A percentile compares a stretch with the other conserved stretches of the same genome.
Evolutionary conservation across 2,329 filamentous ascomycete species (phyloP).

Genomic region (Calcarisporium arbuscula): DNA sequence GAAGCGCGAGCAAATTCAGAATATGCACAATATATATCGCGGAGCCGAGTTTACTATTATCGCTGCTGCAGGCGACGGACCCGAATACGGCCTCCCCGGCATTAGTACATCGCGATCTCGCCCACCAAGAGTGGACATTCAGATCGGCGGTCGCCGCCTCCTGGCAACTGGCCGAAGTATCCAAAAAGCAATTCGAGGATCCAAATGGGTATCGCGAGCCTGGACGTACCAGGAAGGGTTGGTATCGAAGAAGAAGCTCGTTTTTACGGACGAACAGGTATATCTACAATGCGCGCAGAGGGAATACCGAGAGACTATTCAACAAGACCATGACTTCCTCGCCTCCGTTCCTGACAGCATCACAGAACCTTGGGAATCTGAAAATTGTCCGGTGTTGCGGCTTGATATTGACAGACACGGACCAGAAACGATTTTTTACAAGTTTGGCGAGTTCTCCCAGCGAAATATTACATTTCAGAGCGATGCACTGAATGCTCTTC

Average conservation of each 20-base stretch:
- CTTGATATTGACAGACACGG: too few species aligned
- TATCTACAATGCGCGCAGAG: conserved; percentile 33
- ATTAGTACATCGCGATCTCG: conserved; percentile 18
- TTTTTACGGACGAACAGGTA: conserved; percentile 32
- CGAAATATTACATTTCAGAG: conserved; percentile 21
- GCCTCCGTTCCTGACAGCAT: conserved; percentile 27
- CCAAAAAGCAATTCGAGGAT: conserved; percentile 23
- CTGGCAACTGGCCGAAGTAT: too few species aligned
- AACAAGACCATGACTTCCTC: conserved; percentile 29
- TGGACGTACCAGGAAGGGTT: conserved; percentile 35
- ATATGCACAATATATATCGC: conserved; percentile 32
- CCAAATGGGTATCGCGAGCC: conserved; percentile 27
- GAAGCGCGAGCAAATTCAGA: conserved; percentile 22
- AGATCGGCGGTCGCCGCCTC: conserved; percentile 15
- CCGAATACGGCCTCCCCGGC: conserved; percentile 27
- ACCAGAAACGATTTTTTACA: conserved; percentile 25
- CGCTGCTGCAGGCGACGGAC: conserved; percentile 27
- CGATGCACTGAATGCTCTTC: conserved; percentile 27
- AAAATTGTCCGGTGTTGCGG: too few species aligned
- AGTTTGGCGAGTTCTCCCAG: conserved; percentile 25
- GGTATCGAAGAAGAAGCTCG: conserved; percentile 26
- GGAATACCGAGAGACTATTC: conserved; percentile 28
- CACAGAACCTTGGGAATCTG: conserved; percentile 25
- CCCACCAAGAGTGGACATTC: conserved; percentile 23
- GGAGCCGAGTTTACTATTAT: conserved; percentile 29